Evolutionary conservation across 768 basidiomycete species (phyloP).

Genomic region (Agrocybe chaxingu): DNA sequence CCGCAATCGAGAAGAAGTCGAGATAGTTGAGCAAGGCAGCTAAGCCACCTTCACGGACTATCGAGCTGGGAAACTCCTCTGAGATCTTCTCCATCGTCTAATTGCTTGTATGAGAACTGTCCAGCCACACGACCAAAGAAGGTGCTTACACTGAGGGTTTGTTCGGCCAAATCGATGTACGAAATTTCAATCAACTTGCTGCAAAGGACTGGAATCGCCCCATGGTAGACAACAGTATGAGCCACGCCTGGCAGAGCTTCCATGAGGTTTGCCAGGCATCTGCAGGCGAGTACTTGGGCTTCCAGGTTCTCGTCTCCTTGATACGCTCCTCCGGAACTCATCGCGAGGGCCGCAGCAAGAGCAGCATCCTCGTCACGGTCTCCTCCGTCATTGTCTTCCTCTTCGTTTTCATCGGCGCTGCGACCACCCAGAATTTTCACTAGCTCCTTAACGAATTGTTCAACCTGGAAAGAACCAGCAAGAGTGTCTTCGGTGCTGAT

Average conservation of each 20-base stretch:
- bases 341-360: constrained; percentile 82
- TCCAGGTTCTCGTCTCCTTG: constrained; percentile 87
- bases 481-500: constrained; percentile 98
- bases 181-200: constrained; percentile 96
- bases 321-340: constrained; percentile 67
- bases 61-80: constrained; percentile 93
- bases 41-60: constrained; percentile 94
- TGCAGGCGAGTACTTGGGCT: constrained; percentile 92
- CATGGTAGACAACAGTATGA: constrained; percentile 96
- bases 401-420: constrained; percentile 68
- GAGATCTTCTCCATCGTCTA: constrained; percentile 99
- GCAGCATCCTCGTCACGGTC: constrained; percentile 84
- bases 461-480: constrained; percentile 93
- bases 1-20: constrained; percentile 98
- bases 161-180: constrained; percentile 97
- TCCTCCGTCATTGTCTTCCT: constrained; percentile 64
- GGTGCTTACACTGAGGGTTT: constrained; percentile 86
- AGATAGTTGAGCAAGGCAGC: constrained; percentile 92
- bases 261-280: constrained; percentile 97
- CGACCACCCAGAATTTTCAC: constrained; percentile 87
- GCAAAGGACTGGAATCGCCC: constrained; percentile 97
- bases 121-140: constrained; percentile 14
- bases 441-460: constrained; percentile 87
- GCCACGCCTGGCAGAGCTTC: constrained; percentile 97
- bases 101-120: constrained; percentile 11